Base-by-base conservation (phyloP, 129 eudicot genomes). In the Tagetes erecta region DNA sequence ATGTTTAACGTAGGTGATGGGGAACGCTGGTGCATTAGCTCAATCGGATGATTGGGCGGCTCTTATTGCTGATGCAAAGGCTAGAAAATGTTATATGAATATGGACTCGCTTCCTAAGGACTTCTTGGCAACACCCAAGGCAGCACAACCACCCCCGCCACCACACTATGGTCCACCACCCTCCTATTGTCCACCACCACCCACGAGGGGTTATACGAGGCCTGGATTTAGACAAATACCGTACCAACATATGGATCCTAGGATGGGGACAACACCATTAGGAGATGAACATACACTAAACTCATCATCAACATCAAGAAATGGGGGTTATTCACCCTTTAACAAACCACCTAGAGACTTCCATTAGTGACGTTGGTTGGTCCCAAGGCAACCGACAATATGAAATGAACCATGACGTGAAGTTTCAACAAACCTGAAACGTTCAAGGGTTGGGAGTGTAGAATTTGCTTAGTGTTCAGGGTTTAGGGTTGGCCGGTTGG, bases 41-140 rank as follows among this genome's bases (percentile, higher is more conserved):
- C 86, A 86, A 72, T 95, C 97, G 3, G 97, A 91, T 3, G 99
- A 95, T 70, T 95, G 99, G 99, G 92, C 94, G 69, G 94, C 94
- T 36, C 58, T 95, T 77, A 95, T 95, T 68, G 84, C 81, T 47
- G 99, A 95, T 85, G 87, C 99, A 8, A 95, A 88, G 78, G 80
- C 86, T 55, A 83, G 99, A 76, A 84, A 84, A 31, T 88, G 88
- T 76, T 95, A 87, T 71, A 80, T 85, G 89, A 95, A 84, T 70
- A 88, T 95, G 99, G 92, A 91, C 60, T 77, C 94, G 39, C 88
- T 95, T 69, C 99, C 99, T 34, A 95, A 88, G 76, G 97, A 91
- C 13, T 95, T 95, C 77, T 9, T 79, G 53, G 84, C 84, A 62
- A 82, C 91, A 30, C 86, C 83, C 65, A 67, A 76, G 20, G 83